Conservation (phyloP, 2,329 filamentous ascomycete species). For the Metarhizium guizhouense region DNA sequence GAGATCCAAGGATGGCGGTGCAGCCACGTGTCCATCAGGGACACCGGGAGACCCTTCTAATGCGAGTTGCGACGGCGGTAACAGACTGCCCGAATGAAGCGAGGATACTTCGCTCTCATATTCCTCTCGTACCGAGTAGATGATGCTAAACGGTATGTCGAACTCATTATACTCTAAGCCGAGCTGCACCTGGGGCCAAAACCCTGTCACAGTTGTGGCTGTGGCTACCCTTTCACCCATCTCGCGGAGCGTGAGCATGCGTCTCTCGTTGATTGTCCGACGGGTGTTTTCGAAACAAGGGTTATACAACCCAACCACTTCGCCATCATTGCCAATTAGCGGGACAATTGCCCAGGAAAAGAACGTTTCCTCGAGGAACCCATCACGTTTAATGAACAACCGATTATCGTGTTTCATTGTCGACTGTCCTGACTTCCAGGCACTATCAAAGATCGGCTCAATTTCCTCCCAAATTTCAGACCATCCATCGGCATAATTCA, state of each 20-base stretch:
- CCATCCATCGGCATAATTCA: slow-evolving; percentile 61
- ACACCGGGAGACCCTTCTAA: slow-evolving; percentile 67
- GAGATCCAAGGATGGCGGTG: slow-evolving; percentile 56
- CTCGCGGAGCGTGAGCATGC: slow-evolving; percentile 71
- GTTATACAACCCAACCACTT: slow-evolving; percentile 69
- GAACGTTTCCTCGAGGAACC: slow-evolving; percentile 69
- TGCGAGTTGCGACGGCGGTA: slow-evolving; percentile 53
- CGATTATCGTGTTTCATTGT: slow-evolving; percentile 80
- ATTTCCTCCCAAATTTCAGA: slow-evolving; percentile 66
- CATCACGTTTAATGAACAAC: slow-evolving; percentile 60
- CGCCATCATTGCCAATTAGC: slow-evolving; percentile 63
- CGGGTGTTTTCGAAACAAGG: slow-evolving; percentile 75
- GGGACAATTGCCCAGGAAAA: slow-evolving; percentile 80
- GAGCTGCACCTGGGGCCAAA: slow-evolving; percentile 62
- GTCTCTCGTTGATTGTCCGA: slow-evolving; percentile 66
- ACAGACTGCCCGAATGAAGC: slow-evolving; percentile 56
- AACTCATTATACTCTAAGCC: slow-evolving; percentile 66
- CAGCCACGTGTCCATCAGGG: slow-evolving; percentile 51
- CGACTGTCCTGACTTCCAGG: slow-evolving; percentile 61
- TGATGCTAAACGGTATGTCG: slow-evolving; percentile 67
- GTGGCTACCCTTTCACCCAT: slow-evolving; percentile 66
- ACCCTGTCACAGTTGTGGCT: slow-evolving; percentile 62
- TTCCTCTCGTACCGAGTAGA: slow-evolving; percentile 69
- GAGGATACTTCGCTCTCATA: slow-evolving; percentile 63
- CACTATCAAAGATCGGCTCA: slow-evolving; percentile 57